Evolutionary conservation across 108 stramenopile species (phyloP), one percentile per base, ranked within the genome.

Genomic region (Chaetoceros tenuissimus): DNA sequence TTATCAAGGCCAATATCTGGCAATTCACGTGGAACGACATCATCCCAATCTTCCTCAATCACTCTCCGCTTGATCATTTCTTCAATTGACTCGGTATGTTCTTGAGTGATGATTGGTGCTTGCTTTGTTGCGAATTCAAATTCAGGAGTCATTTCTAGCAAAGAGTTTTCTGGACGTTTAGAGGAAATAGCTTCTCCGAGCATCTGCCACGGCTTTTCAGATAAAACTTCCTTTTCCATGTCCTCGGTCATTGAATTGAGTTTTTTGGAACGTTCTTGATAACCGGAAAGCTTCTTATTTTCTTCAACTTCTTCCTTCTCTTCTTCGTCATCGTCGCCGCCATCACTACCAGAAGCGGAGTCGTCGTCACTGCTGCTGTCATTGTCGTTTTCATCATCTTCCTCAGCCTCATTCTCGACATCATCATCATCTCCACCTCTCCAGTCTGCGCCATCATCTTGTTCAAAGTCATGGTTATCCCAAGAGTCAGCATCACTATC

Each of bases 151-250:
- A 80, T 78, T 43, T 95, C 94, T 20, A 99, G 72, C 57, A 99
- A 70, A 24, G 94, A 95, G 71, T 98, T 92, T 62, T 85, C 69
- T 3, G 91, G 89, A 23, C 96, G 83, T 2, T 77, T 58, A 21
- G 77, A 69, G 0, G 79, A 80, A 46, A 67, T 76, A 10, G 86
- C 69, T 69, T 99, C 98, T 25, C 98, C 98, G 17, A 70, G 75
- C 82, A 97, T 88, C 64, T 81, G 87, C 98, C 98, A 99, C 2
- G 96, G 94, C 62, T 96, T 96, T 59, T 96, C 96, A 1, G 91
- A 78, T 21, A 99, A 66, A 67, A 95, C 68, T 53, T 97, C 98
- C 53, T 82, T 57, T 72, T 99, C 98, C 1, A 97, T 51, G 27
- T 81, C 73, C 23, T 82, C 67, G n/a, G 95, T 96, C 40, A 93